phyloP scores from a whole-genome alignment of 1,284 basidiomycete genomes.

The Puccinia polysora region DNA sequence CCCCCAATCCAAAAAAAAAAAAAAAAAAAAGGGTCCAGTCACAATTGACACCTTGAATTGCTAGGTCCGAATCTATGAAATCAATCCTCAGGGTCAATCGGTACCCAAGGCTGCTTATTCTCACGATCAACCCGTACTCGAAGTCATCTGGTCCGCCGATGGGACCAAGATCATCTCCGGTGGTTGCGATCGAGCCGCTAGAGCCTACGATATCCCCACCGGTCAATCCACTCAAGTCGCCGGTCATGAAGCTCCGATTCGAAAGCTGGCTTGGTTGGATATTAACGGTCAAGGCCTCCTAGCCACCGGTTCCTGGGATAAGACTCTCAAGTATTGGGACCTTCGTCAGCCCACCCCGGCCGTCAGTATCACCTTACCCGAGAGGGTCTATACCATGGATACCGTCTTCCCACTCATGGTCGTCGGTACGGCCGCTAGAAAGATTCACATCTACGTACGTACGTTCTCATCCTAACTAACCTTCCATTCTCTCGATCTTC shows the following conservation, averaged over 20 bases:
- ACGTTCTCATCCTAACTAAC: conserved; percentile 65
- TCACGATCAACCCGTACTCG: conserved; percentile 76
- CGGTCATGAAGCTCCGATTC: conserved; percentile 76
- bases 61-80: conserved; percentile 61
- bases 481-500: not conserved
- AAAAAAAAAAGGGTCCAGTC: not conserved
- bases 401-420: conserved; percentile 80
- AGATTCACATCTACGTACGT: conserved; percentile 65
- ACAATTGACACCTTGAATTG: conserved; percentile 49
- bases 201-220: conserved; percentile 73
- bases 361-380: conserved; percentile 72
- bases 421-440: conserved; percentile 86
- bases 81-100: conserved; percentile 57
- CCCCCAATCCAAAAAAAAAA: conserved; percentile 5
- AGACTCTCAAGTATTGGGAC: conserved; percentile 93
- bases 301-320: conserved; percentile 86
- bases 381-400: conserved; percentile 84
- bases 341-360: conserved; percentile 68
- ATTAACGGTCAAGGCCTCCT: conserved; percentile 64
- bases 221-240: conserved; percentile 65
- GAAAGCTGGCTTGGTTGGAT: conserved; percentile 70
- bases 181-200: conserved; percentile 70
- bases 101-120: conserved; percentile 75
- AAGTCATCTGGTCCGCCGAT: conserved; percentile 76
- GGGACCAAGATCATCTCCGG: conserved; percentile 75